These are phyloP conservation scores for Cicer bijugum DNA, from an alignment of 306 rosid genomes.

Conservation along the genomic window DNA sequence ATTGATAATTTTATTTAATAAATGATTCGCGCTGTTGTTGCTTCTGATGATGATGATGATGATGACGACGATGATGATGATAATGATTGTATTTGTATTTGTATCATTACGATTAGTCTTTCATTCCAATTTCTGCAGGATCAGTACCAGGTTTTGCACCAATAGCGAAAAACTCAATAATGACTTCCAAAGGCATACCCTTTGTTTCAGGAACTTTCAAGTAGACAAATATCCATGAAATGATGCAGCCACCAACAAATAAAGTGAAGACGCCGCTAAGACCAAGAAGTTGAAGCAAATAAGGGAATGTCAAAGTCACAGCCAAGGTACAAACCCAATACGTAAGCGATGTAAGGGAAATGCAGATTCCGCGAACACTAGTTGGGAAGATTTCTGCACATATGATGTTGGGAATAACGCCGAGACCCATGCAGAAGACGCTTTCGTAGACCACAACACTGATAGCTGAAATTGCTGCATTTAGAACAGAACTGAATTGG, in stretches of 20 bases:
- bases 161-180: conserved; percentile 68
- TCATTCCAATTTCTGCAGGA: conserved; percentile 47
- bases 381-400: conserved; percentile 80
- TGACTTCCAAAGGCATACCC: conserved; percentile 86
- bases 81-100: neutral
- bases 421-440: conserved; percentile 70
- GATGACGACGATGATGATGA: neutral
- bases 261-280: conserved; percentile 60
- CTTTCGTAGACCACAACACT: conserved; percentile 63
- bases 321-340: conserved; percentile 67
- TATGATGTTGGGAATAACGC: conserved; percentile 67
- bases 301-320: conserved; percentile 59
- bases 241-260: conserved; percentile 59
- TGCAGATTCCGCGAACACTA: conserved; percentile 68
- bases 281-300: conserved; percentile 60
- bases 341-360: conserved; percentile 65
- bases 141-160: conserved; percentile 61
- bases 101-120: conserved; percentile 38
- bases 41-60: conserved; percentile 7
- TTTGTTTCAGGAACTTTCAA: conserved; percentile 77
- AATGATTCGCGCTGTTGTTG: conserved; percentile 5
- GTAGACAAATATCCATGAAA: conserved; percentile 69
- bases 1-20: conserved; percentile 3
- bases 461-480: conserved; percentile 56
- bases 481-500: conserved; percentile 44